These are phyloP conservation scores for Candida insectorum DNA, from an alignment of 805 yeast species.

Conservation along the genomic window DNA sequence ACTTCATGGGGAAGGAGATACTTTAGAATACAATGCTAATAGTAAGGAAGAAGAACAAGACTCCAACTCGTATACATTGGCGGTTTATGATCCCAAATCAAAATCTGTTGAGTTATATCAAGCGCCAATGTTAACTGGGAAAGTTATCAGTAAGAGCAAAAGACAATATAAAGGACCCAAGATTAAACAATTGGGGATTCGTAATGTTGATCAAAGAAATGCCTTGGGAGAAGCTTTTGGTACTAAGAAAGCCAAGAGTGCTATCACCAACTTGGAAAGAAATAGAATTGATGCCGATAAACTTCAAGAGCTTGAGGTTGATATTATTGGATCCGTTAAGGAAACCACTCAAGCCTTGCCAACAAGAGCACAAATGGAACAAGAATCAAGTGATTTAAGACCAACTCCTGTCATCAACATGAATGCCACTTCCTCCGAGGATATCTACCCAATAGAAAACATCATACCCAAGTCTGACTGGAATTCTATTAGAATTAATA, in stretches of 20 bases:
- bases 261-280: conserved; percentile 73
- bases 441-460: conserved; percentile 69
- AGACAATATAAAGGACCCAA: conserved; percentile 59
- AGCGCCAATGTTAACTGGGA: conserved; percentile 58
- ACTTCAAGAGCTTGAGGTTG: conserved; percentile 69
- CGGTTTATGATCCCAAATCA: conserved; percentile 68
- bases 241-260: conserved; percentile 93
- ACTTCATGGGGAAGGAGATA: conserved; percentile 71
- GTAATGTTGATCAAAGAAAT: conserved; percentile 61
- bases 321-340: conserved; percentile 76
- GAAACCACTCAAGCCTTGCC: conserved; percentile 72
- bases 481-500: conserved; percentile 57
- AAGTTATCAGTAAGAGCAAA: conserved; percentile 59
- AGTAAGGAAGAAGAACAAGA: conserved; percentile 24
- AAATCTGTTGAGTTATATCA: conserved; percentile 62
- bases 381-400: conserved; percentile 59
- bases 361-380: conserved; percentile 57
- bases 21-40: conserved; percentile 69
- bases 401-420: conserved; percentile 78
- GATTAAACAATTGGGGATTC: conserved; percentile 53
- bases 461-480: conserved; percentile 71
- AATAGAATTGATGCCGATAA: conserved; percentile 84
- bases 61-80: conserved; percentile 61
- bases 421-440: conserved; percentile 80
- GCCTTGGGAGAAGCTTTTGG: conserved; percentile 95